phyloP scores from a whole-genome alignment of 2,329 filamentous ascomycete species.

The Trichoderma citrinoviride region DNA sequence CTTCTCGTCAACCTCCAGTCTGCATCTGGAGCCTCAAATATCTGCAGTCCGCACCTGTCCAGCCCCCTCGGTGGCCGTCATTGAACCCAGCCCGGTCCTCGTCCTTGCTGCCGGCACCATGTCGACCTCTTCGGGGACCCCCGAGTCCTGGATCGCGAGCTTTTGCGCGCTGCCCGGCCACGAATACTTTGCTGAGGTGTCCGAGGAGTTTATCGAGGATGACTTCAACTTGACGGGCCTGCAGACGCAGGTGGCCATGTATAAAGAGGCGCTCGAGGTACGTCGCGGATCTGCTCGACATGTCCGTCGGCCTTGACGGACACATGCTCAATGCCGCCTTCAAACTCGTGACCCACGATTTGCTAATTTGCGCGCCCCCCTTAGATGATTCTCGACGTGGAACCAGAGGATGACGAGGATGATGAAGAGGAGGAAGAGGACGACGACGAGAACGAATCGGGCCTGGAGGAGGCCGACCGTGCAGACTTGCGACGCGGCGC shows the following conservation, averaged over 20 bases:
- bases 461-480: slow-evolving; percentile 48
- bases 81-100: neutral
- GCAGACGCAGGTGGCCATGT: slow-evolving; percentile 94
- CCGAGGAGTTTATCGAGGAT: slow-evolving; percentile 99
- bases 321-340: neutral
- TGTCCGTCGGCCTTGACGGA: neutral
- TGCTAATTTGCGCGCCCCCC: neutral
- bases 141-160: slow-evolving; percentile 95
- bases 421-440: slow-evolving; percentile 78
- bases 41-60: neutral
- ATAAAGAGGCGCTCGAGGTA: slow-evolving; percentile 93
- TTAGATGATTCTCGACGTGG: slow-evolving; percentile 97
- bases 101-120: slow-evolving; percentile 37
- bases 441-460: slow-evolving; percentile 69
- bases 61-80: neutral
- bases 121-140: slow-evolving; percentile 60
- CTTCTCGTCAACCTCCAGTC: neutral
- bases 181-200: slow-evolving; percentile 98
- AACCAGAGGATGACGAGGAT: slow-evolving; percentile 90
- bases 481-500: slow-evolving; percentile 52
- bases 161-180: slow-evolving; percentile 95
- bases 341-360: neutral
- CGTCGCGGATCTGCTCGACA: neutral
- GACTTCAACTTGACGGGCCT: slow-evolving; percentile 98
- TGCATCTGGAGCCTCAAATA: neutral